A percentile compares a stretch with the other conserved stretches of the same genome.
Evolutionary conservation across 2,329 filamentous ascomycete genomes (phyloP).

Genomic region (Pestalotiopsis sp.): DNA sequence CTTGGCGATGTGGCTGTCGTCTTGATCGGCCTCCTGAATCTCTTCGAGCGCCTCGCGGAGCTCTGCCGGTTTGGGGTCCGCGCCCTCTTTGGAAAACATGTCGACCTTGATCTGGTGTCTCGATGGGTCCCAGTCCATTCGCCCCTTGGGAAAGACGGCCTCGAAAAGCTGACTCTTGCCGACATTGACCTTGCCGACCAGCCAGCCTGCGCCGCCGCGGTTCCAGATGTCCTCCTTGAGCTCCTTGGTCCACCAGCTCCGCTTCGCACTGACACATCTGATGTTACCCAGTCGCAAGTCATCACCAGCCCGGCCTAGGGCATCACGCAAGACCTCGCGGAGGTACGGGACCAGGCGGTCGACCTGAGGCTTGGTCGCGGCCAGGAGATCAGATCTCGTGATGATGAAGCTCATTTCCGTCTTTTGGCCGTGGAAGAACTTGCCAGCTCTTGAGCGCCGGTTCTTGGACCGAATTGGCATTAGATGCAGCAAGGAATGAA

Average conservation of each 20-base stretch:
- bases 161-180: constrained; percentile 94
- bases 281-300: constrained; percentile 87
- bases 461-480: constrained; percentile 80
- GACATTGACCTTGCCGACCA: constrained; percentile 98
- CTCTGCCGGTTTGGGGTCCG: constrained; percentile 8
- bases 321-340: constrained; percentile 73
- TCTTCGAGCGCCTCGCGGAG: constrained; percentile 13
- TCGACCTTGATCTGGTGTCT: constrained; percentile 39
- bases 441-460: constrained; percentile 69
- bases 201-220: constrained; percentile 86
- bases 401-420: constrained; percentile 90
- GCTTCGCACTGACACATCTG: constrained; percentile 81
- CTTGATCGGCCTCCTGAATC: neutral
- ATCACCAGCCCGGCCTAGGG: constrained; percentile 68
- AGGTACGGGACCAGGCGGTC: constrained; percentile 87
- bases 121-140: constrained; percentile 45
- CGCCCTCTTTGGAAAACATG: constrained; percentile 26
- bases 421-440: constrained; percentile 68
- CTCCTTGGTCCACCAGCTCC: constrained; percentile 87
- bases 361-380: constrained; percentile 81
- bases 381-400: constrained; percentile 84
- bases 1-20: constrained; percentile 30
- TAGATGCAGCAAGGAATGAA: constrained; percentile 71
- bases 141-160: constrained; percentile 80
- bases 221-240: constrained; percentile 86